These are phyloP conservation scores for Wickerhamiella hasegawae DNA, from an alignment of 805 yeast species.

Conservation along the genomic window DNA sequence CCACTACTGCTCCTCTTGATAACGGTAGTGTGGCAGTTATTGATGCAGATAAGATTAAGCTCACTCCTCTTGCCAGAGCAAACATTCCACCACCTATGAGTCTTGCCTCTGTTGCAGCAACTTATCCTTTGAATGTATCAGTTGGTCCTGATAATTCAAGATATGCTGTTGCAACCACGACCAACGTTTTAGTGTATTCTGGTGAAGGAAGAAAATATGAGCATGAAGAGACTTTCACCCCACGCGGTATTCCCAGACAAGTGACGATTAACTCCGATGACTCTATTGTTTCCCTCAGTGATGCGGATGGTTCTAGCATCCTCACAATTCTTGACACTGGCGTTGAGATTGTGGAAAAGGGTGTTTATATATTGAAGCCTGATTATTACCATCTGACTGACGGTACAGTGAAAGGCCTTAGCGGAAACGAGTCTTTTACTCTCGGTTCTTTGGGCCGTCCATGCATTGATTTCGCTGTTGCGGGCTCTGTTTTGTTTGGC, in stretches of 20 bases:
- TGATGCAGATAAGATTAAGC: constrained; percentile 54
- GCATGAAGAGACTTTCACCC: too few species aligned
- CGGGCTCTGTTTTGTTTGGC: constrained; percentile 38
- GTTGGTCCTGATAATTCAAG: constrained; percentile 35
- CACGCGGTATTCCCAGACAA: too few species aligned
- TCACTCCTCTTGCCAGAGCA: constrained; percentile 73
- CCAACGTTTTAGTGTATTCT: not conserved
- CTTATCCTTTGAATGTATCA: constrained; percentile 48
- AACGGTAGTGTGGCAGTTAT: constrained; percentile 65
- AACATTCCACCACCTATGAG: constrained; percentile 93
- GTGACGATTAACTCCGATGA: too few species aligned
- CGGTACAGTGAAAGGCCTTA: constrained; percentile 4
- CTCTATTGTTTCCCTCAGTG: too few species aligned
- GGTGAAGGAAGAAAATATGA: constrained; percentile 1
- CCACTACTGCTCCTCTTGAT: constrained; percentile 51
- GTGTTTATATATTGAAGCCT: constrained; percentile 1
- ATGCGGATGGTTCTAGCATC: constrained; percentile 16
- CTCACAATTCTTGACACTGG: too few species aligned
- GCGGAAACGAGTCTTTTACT: constrained; percentile 16
- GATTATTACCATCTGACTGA: constrained; percentile 4
- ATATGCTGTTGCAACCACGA: constrained; percentile 2
- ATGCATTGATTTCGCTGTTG: constrained; percentile 31
- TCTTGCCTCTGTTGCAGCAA: constrained; percentile 44
- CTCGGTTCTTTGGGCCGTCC: constrained; percentile 47
- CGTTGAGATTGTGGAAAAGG: too few species aligned